Evolutionary conservation across 2,329 filamentous ascomycete genomes (phyloP).

Genomic region (Daldinia sp.): DNA sequence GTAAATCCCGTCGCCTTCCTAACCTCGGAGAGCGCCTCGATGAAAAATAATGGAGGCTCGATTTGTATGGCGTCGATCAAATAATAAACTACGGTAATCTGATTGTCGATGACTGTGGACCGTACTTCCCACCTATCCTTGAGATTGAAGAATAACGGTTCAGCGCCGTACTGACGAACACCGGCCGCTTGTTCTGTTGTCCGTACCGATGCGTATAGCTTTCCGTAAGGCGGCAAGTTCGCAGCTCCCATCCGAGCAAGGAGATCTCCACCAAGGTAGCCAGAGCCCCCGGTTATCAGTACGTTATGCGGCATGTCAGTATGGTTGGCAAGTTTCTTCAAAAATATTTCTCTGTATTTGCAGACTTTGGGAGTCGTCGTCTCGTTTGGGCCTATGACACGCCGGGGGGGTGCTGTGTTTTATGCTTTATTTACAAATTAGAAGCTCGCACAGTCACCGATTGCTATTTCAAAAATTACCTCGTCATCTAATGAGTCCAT

Average conservation of each 20-base stretch:
- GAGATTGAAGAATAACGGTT: slow-evolving; percentile 53
- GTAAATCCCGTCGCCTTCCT: slow-evolving; percentile 51
- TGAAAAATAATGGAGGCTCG: slow-evolving; percentile 50
- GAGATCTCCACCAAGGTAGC: slow-evolving; percentile 61
- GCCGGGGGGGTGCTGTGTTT: neutral
- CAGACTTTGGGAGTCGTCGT: no score
- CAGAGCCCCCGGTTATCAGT: slow-evolving; percentile 60
- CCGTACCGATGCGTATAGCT: slow-evolving; percentile 58
- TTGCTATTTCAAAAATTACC: no score
- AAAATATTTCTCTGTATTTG: neutral
- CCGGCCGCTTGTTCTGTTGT: slow-evolving; percentile 54
- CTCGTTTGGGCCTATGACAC: neutral
- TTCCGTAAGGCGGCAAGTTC: slow-evolving; percentile 52
- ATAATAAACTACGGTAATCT: slow-evolving; percentile 59
- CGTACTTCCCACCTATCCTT: slow-evolving; percentile 49
- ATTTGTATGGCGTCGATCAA: slow-evolving; percentile 53
- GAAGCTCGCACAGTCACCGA: no score
- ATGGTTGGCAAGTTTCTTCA: neutral
- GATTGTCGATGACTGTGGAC: slow-evolving; percentile 50
- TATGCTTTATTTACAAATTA: neutral
- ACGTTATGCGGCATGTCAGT: slow-evolving; percentile 49
- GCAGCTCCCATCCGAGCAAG: slow-evolving; percentile 51
- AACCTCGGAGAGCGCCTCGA: slow-evolving; percentile 56
- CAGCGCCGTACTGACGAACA: slow-evolving; percentile 54
- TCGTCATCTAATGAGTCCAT: no score